These are phyloP conservation scores for Lachnellula willkommii DNA, from an alignment of 2,329 filamentous ascomycete species.

Conservation along the genomic window DNA sequence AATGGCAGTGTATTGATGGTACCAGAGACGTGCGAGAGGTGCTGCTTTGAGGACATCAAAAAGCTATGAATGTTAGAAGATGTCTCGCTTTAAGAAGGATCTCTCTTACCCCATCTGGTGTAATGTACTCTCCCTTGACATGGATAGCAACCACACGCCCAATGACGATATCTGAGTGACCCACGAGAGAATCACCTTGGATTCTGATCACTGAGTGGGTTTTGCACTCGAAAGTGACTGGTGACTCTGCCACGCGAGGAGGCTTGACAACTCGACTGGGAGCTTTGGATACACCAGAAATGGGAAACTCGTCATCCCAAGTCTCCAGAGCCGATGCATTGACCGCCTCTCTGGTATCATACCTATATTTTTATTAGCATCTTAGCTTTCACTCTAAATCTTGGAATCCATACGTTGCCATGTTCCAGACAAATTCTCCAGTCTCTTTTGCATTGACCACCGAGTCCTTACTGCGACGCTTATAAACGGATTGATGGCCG, in stretches of 20 bases:
- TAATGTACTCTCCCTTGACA: conserved; percentile 16
- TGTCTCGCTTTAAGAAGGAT: background rate
- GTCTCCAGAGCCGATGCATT: conserved; percentile 8
- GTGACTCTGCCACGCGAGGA: conserved; percentile 14
- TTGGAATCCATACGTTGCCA: conserved; percentile 12
- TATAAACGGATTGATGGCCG: conserved; percentile 13
- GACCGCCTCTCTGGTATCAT: background rate
- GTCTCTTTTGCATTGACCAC: conserved; percentile 14
- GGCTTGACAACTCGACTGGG: conserved; percentile 9
- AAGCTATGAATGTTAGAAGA: background rate
- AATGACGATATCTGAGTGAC: conserved; percentile 16
- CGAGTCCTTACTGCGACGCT: conserved; percentile 11
- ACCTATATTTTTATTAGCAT: background rate
- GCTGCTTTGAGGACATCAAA: conserved; percentile 17
- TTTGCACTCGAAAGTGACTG: conserved; percentile 15
- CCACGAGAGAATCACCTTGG: conserved; percentile 10
- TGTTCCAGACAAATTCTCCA: conserved; percentile 17
- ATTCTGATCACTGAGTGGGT: conserved; percentile 13
- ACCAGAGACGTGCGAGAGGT: conserved; percentile 12
- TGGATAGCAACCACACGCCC: conserved; percentile 16
- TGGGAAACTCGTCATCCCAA: conserved; percentile 13
- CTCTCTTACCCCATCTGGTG: conserved; percentile 2
- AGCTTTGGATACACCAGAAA: conserved; percentile 10
- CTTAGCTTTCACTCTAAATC: background rate
- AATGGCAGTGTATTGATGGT: conserved; percentile 17